A percentile compares a stretch with the other conserved stretches of the same genome.
Evolutionary conservation across 192 early-diverging fungal species (phyloP).

Genomic region (Diversispora epigaea): DNA sequence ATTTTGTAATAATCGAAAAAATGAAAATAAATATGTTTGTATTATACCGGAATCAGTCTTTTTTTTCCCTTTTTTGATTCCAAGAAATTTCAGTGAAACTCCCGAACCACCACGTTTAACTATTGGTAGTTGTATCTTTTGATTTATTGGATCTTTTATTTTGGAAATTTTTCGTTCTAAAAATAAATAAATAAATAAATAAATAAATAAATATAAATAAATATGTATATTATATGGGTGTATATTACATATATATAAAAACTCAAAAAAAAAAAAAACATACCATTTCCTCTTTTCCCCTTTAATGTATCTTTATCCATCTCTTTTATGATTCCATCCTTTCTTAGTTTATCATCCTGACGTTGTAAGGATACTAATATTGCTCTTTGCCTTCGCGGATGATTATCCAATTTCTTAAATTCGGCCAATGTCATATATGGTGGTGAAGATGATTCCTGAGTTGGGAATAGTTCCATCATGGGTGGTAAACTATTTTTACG

Average conservation of each 20-base stretch:
- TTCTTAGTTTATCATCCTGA: slow-evolving; percentile 40
- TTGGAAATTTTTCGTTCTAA: slow-evolving; percentile 26
- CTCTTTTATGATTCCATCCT: slow-evolving; percentile 40
- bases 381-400: slow-evolving; percentile 39
- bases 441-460: slow-evolving; percentile 30
- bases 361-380: slow-evolving; percentile 40
- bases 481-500: slow-evolving; percentile 26
- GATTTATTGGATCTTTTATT: not conserved
- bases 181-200: not conserved
- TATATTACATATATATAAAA: no score
- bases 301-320: slow-evolving; percentile 42
- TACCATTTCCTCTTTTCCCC: slow-evolving; percentile 41
- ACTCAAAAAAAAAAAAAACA: not conserved
- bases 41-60: slow-evolving; percentile 11
- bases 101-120: not conserved
- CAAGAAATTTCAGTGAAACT: slow-evolving; percentile 19
- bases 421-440: slow-evolving; percentile 45
- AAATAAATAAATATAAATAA: not conserved
- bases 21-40: not conserved
- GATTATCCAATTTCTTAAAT: slow-evolving; percentile 40
- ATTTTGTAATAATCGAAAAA: not conserved
- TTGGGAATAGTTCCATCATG: not conserved
- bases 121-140: not conserved
- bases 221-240: not conserved
- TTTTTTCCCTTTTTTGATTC: slow-evolving; percentile 23